These are phyloP conservation scores for Ploettnerulaceae sp. DNA, from an alignment of 2,329 filamentous ascomycete species.

Conservation along the genomic window DNA sequence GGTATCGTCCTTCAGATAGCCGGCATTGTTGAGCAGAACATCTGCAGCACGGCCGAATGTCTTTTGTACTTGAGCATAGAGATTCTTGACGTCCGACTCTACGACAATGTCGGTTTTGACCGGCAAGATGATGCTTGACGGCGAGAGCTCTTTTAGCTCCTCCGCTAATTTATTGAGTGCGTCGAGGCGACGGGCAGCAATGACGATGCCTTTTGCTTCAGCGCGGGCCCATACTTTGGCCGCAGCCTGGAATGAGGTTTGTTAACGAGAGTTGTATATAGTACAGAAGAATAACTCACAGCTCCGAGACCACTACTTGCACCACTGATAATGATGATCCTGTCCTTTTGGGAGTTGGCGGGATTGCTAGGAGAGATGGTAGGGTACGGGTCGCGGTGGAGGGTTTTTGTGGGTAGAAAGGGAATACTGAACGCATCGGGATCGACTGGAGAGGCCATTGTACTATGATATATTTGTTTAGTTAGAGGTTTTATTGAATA, in stretches of 20 bases:
- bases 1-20: conserved; percentile 33
- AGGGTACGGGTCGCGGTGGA: conserved; percentile 28
- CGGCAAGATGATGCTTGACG: conserved; percentile 13
- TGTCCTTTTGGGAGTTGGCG: conserved; percentile 21
- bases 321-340: conserved; percentile 29
- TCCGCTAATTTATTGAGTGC: conserved; percentile 11
- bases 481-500: neutral
- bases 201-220: conserved; percentile 31
- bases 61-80: conserved; percentile 18
- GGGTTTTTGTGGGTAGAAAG: conserved; percentile 24
- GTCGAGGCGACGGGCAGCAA: conserved; percentile 28
- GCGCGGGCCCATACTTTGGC: conserved; percentile 31
- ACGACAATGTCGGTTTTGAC: conserved; percentile 19
- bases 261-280: too few relatives aligned
- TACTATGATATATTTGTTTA: neutral
- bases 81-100: conserved; percentile 19
- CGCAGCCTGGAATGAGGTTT: conserved; percentile 11
- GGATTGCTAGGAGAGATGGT: conserved; percentile 25
- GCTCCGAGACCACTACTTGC: conserved; percentile 31
- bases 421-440: conserved; percentile 22
- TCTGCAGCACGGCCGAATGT: conserved; percentile 30
- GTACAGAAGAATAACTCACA: conserved; percentile 14
- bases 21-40: conserved; percentile 42
- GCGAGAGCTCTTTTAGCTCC: conserved; percentile 13
- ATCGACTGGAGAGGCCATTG: conserved; percentile 13